Conservation (phyloP, 176 grass and related monocot genomes). For the Thalia dealbata region DNA sequence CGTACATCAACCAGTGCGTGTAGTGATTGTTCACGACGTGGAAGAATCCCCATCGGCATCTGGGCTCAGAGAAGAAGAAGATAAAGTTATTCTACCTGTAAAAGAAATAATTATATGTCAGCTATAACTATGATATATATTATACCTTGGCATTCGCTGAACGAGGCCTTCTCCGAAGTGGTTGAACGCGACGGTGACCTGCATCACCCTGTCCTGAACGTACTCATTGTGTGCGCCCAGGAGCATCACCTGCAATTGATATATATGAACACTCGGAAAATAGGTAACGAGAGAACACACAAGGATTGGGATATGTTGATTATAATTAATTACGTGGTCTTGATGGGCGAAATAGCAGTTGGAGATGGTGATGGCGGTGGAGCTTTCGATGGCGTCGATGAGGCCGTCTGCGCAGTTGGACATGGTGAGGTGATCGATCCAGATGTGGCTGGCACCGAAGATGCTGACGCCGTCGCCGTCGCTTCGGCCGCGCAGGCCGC, state of each 20-base stretch:
- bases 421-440: constrained; percentile 82
- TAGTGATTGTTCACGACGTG: constrained; percentile 93
- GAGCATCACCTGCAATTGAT: constrained; percentile 35
- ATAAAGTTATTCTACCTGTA: no score
- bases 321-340: constrained; percentile 33
- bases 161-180: constrained; percentile 73
- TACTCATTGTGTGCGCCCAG: constrained; percentile 51
- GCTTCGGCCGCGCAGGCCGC: constrained; percentile 40
- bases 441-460: constrained; percentile 56
- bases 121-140: no score
- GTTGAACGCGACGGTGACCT: constrained; percentile 85
- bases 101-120: no score
- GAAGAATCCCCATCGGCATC: constrained; percentile 86
- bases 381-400: constrained; percentile 49
- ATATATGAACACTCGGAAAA: neutral
- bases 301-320: neutral
- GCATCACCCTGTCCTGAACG: constrained; percentile 45
- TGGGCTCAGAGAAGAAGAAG: neutral
- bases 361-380: constrained; percentile 77
- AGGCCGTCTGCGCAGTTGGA: constrained; percentile 74
- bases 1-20: constrained; percentile 90
- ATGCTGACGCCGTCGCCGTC: constrained; percentile 73
- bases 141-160: constrained; percentile 72
- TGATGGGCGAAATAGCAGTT: constrained; percentile 80
- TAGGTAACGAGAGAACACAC: no score